Base-by-base conservation (phyloP, 495 filamentous ascomycete species). In the Aspergillus mulundensis region DNA sequence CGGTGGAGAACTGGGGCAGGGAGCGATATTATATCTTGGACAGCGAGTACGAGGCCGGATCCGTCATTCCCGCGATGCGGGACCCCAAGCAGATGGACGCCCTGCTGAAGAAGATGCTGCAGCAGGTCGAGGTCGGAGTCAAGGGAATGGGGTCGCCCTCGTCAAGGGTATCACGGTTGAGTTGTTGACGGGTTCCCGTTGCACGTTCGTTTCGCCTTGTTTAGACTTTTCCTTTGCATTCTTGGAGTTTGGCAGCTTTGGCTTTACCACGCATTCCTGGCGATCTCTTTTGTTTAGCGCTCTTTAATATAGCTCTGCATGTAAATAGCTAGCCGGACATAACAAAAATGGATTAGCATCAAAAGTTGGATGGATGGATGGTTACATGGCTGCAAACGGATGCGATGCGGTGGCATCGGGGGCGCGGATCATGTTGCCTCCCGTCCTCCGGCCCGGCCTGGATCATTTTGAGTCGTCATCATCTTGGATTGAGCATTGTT, bases 21-120 rank as follows among this genome's bases (percentile, higher is more conserved):
- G 73, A 76, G 52, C 67, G 66, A 50, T 76, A 76, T 64, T 73
- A 66, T 64, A 70, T 76, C 30, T 57, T 74, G 40, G 66, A 71
- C 23, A 62, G 58, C 48, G 69, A 72, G 46, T 76, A 73, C 43
- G 70, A 76, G 43, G 72, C 70, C 63, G 67, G 60, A 66, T 75
- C 70, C 61, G 70, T 73, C 62, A 59, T 73, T 54, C 53, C 62
- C 15, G 52, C 58, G n/a, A 39, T 75, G 50, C 72, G 68, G 24
- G 61, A 73, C 44, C 58, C 53, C 21, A 28, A 64, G 20, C 53
- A 56, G 50, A 70, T 71, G 66, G 68, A 68, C 25, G 60, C 42
- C 8, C 25, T 71, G 51, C 56, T 75, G 34, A 45, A 66, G 43
- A 67, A 66, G 46, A 54, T 73, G 65, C 70, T 75, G 70, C 57